These are phyloP conservation scores for Myochromella boudieri DNA, from an alignment of 768 basidiomycete species.

Conservation along the genomic window DNA sequence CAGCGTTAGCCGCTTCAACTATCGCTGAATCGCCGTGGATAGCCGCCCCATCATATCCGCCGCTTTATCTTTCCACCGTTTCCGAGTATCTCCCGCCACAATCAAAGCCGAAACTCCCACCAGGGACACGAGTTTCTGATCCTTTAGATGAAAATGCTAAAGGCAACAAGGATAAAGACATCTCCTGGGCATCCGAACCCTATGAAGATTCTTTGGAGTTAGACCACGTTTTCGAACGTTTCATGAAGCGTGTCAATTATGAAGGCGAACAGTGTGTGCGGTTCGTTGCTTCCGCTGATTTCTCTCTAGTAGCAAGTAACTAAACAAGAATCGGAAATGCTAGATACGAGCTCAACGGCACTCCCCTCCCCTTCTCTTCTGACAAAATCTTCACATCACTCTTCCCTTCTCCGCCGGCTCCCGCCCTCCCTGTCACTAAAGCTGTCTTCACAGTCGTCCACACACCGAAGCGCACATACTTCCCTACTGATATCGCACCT, in stretches of 20 bases:
- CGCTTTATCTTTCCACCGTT: constrained; percentile 73
- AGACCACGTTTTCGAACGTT: constrained; percentile 86
- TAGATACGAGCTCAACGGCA: constrained; percentile 88
- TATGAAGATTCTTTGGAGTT: constrained; percentile 81
- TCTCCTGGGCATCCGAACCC: constrained; percentile 64
- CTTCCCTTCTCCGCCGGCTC: constrained; percentile 58
- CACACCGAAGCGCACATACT: constrained; percentile 51
- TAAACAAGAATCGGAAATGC: constrained; percentile 8
- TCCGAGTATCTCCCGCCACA: constrained; percentile 70
- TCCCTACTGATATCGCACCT: constrained; percentile 49
- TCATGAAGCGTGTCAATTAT: constrained; percentile 66
- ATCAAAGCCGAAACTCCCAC: constrained; percentile 45
- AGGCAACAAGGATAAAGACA: constrained; percentile 47
- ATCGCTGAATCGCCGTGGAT: constrained; percentile 67
- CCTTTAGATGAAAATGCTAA: constrained; percentile 36
- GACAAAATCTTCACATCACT: constrained; percentile 70
- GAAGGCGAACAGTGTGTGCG: constrained; percentile 86
- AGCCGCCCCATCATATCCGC: constrained; percentile 60
- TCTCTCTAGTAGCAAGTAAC: not conserved
- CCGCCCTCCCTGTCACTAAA: constrained; percentile 57
- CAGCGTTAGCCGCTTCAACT: constrained; percentile 55
- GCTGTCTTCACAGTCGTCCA: constrained; percentile 57
- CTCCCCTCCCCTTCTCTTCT: constrained; percentile 82
- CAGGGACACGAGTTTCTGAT: constrained; percentile 44
- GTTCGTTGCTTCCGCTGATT: constrained; percentile 40